These are phyloP conservation scores for Lichtheimia corymbifera DNA, from an alignment of 371 early-diverging fungal genomes.

Conservation along the genomic window DNA sequence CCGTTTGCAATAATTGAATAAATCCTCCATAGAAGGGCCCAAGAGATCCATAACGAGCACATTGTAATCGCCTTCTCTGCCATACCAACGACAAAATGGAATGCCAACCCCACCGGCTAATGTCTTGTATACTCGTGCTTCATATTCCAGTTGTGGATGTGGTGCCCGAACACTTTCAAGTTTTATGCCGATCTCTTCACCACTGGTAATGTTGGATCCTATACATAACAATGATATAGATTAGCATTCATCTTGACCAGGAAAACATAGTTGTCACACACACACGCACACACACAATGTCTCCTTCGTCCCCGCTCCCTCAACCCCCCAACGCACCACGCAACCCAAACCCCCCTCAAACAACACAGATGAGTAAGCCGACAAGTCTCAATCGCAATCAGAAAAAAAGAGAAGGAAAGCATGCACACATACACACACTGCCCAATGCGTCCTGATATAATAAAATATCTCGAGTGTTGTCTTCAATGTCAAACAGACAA, in stretches of 20 bases:
- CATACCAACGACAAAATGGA: slow-evolving; percentile 94
- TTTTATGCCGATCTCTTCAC: slow-evolving; percentile 96
- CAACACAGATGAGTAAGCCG: no score
- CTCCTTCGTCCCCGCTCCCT: no score
- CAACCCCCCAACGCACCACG: no score
- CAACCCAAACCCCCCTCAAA: no score
- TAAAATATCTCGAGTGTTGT: no score
- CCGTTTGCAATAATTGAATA: slow-evolving; percentile 97
- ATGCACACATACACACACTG: no score
- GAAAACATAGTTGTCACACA: background rate
- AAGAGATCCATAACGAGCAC: slow-evolving; percentile 98
- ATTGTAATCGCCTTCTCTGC: slow-evolving; percentile 90
- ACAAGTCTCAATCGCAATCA: no score
- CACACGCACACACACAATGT: background rate
- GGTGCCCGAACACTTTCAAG: slow-evolving; percentile 89
- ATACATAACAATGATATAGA: background rate
- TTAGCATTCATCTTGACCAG: no score
- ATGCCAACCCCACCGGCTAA: slow-evolving; percentile 96
- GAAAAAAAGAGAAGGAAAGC: background rate
- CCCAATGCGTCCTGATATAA: no score
- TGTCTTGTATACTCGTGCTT: slow-evolving; percentile 92
- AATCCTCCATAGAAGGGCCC: slow-evolving; percentile 97
- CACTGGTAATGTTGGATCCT: slow-evolving; percentile 90
- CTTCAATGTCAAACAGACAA: no score
- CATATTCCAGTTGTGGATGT: slow-evolving; percentile 97